These are phyloP conservation scores for Pestalotiopsis sp. DNA, from an alignment of 2,329 filamentous ascomycete species.

Conservation along the genomic window DNA sequence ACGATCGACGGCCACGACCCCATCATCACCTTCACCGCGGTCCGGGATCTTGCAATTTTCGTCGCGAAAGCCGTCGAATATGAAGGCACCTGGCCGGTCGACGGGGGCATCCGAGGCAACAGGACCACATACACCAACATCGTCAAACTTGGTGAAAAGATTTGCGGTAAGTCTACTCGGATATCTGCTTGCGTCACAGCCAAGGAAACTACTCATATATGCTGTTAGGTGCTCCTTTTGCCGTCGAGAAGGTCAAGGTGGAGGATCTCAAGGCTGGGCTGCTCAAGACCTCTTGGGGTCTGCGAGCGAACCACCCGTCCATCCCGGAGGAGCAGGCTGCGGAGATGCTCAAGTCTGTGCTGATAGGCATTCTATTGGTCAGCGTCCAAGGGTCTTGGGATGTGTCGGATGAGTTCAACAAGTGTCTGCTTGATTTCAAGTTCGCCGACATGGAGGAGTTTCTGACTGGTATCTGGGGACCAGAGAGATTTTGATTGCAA, in stretches of 20 bases:
- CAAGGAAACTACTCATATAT: conserved; percentile 13
- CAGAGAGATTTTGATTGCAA: conserved; percentile 30
- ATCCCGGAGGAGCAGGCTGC: conserved; percentile 38
- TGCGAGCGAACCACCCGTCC: conserved; percentile 29
- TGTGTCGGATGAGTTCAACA: conserved; percentile 46
- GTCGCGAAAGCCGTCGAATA: conserved; percentile 46
- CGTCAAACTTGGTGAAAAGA: conserved; percentile 40
- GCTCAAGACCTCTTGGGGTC: conserved; percentile 43
- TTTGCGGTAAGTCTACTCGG: conserved; percentile 38
- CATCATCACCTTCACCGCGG: conserved; percentile 46
- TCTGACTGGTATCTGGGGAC: conserved; percentile 34
- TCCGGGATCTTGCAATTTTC: conserved; percentile 42
- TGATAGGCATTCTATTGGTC: conserved; percentile 44
- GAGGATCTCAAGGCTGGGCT: conserved; percentile 49
- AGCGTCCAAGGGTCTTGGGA: conserved; percentile 44
- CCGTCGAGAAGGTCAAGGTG: conserved; percentile 45
- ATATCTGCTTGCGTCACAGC: neutral
- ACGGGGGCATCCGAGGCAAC: conserved; percentile 43
- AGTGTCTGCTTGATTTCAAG: conserved; percentile 43
- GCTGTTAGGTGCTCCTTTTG: conserved; percentile 36
- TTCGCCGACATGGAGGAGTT: conserved; percentile 46
- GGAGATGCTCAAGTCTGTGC: conserved; percentile 37
- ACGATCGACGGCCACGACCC: conserved; percentile 44
- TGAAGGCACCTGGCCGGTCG: conserved; percentile 43
- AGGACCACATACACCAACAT: conserved; percentile 38